Evolutionary conservation across 1,284 basidiomycete species (phyloP).

Genomic region (Lentinula novae-zelandiae): DNA sequence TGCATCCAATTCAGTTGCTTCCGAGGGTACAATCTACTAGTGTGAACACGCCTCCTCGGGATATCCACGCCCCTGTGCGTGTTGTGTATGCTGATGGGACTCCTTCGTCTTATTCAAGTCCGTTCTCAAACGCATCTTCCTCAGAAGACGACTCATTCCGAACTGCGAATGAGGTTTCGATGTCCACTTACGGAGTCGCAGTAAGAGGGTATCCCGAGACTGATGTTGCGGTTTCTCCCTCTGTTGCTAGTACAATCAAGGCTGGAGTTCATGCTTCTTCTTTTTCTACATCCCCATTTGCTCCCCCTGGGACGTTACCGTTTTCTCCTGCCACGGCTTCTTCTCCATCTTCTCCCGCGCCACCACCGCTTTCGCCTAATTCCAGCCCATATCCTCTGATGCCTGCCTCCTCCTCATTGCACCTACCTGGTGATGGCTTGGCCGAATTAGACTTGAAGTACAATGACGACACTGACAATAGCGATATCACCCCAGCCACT

Average conservation of each 20-base stretch:
- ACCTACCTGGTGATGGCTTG: no score
- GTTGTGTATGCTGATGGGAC: background rate
- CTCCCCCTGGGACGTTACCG: background rate
- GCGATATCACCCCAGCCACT: background rate
- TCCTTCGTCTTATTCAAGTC: conserved; percentile 1
- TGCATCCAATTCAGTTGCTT: conserved; percentile 33
- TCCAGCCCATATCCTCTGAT: background rate
- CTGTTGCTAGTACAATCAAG: background rate
- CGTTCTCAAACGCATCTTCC: background rate
- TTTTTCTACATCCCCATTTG: background rate
- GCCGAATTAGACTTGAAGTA: background rate
- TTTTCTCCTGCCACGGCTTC: background rate
- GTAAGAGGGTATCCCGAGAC: background rate
- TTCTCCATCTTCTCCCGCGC: background rate
- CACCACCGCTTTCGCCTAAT: background rate
- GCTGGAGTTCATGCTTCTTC: background rate
- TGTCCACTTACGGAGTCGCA: background rate
- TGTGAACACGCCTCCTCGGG: conserved; percentile 10
- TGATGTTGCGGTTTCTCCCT: background rate
- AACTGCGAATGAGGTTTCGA: conserved; percentile 7
- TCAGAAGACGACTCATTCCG: conserved; percentile 12
- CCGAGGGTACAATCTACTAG: background rate
- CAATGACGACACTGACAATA: background rate
- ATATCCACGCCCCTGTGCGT: background rate
- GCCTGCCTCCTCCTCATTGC: no score